Percentiles rank a stretch among this genome's conserved stretches.
Evolutionary conservation across 2,329 filamentous ascomycete genomes (phyloP).

Genomic region (Aspergillus amoenus): DNA sequence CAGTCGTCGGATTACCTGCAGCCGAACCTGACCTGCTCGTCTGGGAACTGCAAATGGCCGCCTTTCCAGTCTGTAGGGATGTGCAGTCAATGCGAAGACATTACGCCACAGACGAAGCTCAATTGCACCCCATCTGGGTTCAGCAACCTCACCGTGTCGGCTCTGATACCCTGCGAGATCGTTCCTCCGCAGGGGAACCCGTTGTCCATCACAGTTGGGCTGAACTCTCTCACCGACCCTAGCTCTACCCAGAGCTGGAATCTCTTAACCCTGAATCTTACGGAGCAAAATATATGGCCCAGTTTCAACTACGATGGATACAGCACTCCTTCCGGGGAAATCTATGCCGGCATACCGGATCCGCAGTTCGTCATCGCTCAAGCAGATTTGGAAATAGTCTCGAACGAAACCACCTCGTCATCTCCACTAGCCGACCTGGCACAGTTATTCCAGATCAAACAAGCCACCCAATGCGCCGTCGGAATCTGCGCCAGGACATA

Average conservation of each 20-base stretch:
- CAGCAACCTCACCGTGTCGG: not conserved
- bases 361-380: not conserved
- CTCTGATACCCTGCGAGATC: not conserved
- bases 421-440: not conserved
- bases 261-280: not conserved
- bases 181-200: too few relatives aligned
- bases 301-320: not conserved
- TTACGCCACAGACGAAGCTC: not conserved
- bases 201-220: too few relatives aligned
- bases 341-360: not conserved
- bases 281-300: not conserved
- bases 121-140: not conserved
- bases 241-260: too few relatives aligned
- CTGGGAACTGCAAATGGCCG: not conserved
- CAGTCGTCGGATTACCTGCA: not conserved
- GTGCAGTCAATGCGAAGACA: slow-evolving; percentile 1
- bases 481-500: not conserved
- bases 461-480: not conserved
- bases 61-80: not conserved
- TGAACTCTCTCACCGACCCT: rapidly evolving
- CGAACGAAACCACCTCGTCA: not conserved
- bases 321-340: not conserved
- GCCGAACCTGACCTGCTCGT: not conserved
- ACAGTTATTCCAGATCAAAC: not conserved
- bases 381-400: not conserved